These are phyloP conservation scores for Inga laurina DNA, from an alignment of 306 rosid species.

Conservation along the genomic window DNA sequence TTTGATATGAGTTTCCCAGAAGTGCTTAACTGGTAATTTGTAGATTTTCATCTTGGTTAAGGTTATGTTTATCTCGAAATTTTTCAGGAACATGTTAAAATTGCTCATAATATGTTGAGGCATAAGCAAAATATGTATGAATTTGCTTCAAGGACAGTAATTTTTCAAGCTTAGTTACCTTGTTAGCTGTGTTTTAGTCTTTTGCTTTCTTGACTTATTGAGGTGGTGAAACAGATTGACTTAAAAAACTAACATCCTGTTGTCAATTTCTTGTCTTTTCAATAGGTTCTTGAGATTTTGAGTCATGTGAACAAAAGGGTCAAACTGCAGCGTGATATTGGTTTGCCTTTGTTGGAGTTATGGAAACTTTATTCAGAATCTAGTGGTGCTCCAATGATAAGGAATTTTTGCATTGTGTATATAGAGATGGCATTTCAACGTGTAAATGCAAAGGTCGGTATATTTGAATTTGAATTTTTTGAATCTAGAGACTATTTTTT, in stretches of 20 bases:
- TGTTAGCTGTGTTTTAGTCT: not conserved
- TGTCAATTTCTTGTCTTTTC: conserved; percentile 26
- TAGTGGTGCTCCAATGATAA: conserved; percentile 70
- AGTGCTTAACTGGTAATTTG: not conserved
- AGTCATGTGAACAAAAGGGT: conserved; percentile 98
- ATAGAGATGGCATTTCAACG: conserved; percentile 98
- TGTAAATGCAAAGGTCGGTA: conserved; percentile 54
- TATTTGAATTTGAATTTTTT: not conserved
- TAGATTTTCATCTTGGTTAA: not conserved
- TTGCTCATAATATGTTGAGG: not conserved
- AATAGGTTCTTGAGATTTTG: conserved; percentile 94
- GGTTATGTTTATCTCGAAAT: not conserved
- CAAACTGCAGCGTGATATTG: conserved; percentile 82
- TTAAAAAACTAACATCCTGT: not conserved
- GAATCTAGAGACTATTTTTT: not conserved
- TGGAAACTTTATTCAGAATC: conserved; percentile 77
- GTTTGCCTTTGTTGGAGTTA: conserved; percentile 74
- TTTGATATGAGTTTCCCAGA: not conserved
- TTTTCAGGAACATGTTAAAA: not conserved
- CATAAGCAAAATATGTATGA: not conserved
- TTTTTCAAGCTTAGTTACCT: not conserved
- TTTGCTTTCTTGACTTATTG: not conserved
- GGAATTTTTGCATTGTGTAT: conserved; percentile 92
- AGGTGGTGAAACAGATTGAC: not conserved
- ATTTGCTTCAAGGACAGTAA: not conserved